phyloP scores from a whole-genome alignment of 148 eudicot genomes.

The Camellia granthamiana region DNA sequence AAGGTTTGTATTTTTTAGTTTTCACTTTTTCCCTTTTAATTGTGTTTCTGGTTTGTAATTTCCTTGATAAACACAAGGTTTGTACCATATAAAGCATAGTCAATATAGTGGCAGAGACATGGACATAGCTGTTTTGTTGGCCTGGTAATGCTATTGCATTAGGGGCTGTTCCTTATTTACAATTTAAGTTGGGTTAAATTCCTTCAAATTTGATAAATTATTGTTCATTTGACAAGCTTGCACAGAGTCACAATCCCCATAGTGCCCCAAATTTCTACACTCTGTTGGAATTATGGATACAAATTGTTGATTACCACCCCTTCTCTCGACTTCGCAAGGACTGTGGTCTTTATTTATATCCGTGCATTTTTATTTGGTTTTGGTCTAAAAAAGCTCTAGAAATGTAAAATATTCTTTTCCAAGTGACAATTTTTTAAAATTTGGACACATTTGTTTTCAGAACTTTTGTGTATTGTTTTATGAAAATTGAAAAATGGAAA shows the following conservation, averaged over 20 bases:
- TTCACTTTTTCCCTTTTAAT: neutral
- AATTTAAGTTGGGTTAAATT: neutral
- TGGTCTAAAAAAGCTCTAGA: too few species aligned
- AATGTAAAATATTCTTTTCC: too few species aligned
- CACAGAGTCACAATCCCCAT: neutral
- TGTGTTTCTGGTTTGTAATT: neutral
- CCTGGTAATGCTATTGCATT: neutral
- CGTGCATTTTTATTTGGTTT: too few species aligned
- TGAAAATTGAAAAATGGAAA: too few species aligned
- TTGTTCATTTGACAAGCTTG: neutral
- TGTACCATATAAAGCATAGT: neutral
- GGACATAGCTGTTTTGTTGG: neutral
- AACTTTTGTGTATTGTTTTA: too few species aligned
- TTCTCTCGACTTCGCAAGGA: too few species aligned
- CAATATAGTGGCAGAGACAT: neutral
- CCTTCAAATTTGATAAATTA: neutral
- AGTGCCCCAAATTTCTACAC: neutral
- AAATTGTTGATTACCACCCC: neutral
- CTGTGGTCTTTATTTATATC: too few species aligned
- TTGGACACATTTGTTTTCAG: too few species aligned
- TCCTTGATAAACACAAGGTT: neutral
- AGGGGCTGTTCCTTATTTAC: neutral
- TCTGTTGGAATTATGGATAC: neutral
- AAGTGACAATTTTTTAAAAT: too few species aligned
- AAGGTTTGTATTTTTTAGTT: constrained; percentile 43